phyloP scores from a whole-genome alignment of 2,329 filamentous ascomycete species.

The Apiospora aurea region DNA sequence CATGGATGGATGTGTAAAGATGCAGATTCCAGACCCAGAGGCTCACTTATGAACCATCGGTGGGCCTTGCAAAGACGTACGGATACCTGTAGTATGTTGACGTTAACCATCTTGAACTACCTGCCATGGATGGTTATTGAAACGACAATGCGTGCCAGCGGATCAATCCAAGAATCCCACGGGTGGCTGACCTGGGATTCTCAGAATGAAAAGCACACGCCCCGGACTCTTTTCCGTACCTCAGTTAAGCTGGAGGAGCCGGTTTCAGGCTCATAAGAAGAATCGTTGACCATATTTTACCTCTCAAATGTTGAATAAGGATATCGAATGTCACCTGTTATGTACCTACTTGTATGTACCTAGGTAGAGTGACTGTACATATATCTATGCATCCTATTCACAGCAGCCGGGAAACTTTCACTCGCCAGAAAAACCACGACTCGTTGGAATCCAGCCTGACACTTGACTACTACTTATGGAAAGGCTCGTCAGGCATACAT shows the following conservation, averaged over 20 bases:
- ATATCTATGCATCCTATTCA: too few relatives aligned
- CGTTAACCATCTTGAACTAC: background rate
- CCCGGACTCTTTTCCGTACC: too few relatives aligned
- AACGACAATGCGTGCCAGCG: background rate
- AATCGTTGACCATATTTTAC: too few relatives aligned
- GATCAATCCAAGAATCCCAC: background rate
- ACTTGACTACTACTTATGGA: background rate
- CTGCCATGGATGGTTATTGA: background rate
- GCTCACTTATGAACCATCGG: background rate
- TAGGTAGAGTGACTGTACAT: too few relatives aligned
- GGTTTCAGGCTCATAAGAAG: too few relatives aligned
- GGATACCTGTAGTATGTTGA: background rate
- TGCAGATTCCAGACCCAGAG: background rate
- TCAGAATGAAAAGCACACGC: too few relatives aligned
- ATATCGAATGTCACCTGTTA: too few relatives aligned
- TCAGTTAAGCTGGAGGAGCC: too few relatives aligned
- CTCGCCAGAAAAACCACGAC: background rate
- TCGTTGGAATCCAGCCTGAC: background rate
- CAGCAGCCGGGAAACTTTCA: background rate
- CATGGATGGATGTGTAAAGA: background rate
- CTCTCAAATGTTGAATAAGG: too few relatives aligned
- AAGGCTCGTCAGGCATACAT: slow-evolving; percentile 1
- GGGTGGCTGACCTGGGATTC: background rate
- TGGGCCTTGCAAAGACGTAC: background rate
- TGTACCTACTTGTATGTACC: too few relatives aligned